Conservation (phyloP, 371 early-diverging fungal species). For the Mucor irregularis region DNA sequence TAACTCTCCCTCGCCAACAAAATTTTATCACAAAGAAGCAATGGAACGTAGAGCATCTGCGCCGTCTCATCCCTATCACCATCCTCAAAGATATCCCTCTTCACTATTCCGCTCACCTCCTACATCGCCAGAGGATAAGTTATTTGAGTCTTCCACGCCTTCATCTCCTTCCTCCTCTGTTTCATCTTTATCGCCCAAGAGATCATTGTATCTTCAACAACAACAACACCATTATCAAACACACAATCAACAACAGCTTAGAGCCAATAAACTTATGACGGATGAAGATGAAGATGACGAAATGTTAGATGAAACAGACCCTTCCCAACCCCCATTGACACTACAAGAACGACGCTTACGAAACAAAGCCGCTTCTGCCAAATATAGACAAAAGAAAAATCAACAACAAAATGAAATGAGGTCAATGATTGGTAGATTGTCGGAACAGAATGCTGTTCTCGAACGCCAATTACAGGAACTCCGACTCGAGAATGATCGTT, state of each 20-base stretch:
- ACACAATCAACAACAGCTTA: slow-evolving; percentile 6
- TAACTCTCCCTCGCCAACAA: slow-evolving; percentile 11
- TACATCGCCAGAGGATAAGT: slow-evolving; percentile 33
- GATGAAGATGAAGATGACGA: slow-evolving; percentile 13
- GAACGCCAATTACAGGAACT: slow-evolving; percentile 53
- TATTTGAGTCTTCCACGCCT: slow-evolving; percentile 21
- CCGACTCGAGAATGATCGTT: slow-evolving; percentile 50
- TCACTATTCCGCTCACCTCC: slow-evolving; percentile 34
- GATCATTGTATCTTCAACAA: background rate
- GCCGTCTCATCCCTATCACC: slow-evolving; percentile 16
- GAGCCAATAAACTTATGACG: slow-evolving; percentile 2
- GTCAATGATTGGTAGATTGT: slow-evolving; percentile 44
- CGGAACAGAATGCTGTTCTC: slow-evolving; percentile 56
- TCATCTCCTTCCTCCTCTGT: slow-evolving; percentile 29
- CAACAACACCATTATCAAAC: background rate
- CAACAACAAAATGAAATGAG: slow-evolving; percentile 64
- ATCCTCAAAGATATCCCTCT: slow-evolving; percentile 12
- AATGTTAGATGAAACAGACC: slow-evolving; percentile 2
- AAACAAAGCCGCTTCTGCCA: slow-evolving; percentile 67
- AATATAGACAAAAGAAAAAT: slow-evolving; percentile 67
- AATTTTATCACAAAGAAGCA: slow-evolving; percentile 13
- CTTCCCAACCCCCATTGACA: slow-evolving; percentile 33
- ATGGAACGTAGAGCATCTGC: slow-evolving; percentile 27
- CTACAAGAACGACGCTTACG: slow-evolving; percentile 57
- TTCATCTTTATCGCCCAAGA: slow-evolving; percentile 11